Evolutionary conservation across 2,329 filamentous ascomycete species (phyloP), one percentile per base, ranked within the genome.

Genomic region (Talaromyces pinophilus): DNA sequence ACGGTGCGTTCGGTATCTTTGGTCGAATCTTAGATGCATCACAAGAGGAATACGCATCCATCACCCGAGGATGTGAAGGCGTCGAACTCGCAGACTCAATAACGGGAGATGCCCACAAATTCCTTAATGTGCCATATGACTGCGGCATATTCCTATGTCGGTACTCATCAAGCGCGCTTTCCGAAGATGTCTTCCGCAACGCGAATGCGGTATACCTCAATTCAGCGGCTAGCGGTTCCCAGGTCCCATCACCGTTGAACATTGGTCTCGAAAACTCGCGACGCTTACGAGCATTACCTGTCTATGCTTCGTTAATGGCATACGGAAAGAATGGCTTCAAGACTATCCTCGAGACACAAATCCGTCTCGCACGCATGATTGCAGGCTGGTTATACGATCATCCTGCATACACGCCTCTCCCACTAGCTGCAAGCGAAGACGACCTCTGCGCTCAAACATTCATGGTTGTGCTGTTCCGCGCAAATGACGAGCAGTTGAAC

Each of bases 101-200:
- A 71, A 89, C 92, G 0, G 89, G 91, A 2, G 93, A 97, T 73
- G 91, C 86, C 0, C 94, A 98, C 78, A 97, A 97, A 75, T 80
- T 97, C n/a, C 85, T 98, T 68, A 97, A 97, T 71, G 92, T 97
- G 55, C 93, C 94, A 0, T 97, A 97, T 72, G 94, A 97, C 77
- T 93, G 90, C 72, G 94, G 93, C 52, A 90, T 97, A 78, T 96
- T 97, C 83, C 86, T 96, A 71, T 92, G 89, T 62, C 87, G 88
- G 19, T 86, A 90, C 68, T 79, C 85, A 7, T 62, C 64, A 13
- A 54, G 35, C 10, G 72, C 79, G 2, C 80, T 87, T 13, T 85
- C 90, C 0, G 82, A 83, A 35, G 79, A 85, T 4, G 88, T 93
- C 10, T 96, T 94, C 78, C 84, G 86, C 67, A 97, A 97, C 78